These are phyloP conservation scores for Coniophora puteana DNA, from an alignment of 1,284 basidiomycete genomes.

Conservation along the genomic window DNA sequence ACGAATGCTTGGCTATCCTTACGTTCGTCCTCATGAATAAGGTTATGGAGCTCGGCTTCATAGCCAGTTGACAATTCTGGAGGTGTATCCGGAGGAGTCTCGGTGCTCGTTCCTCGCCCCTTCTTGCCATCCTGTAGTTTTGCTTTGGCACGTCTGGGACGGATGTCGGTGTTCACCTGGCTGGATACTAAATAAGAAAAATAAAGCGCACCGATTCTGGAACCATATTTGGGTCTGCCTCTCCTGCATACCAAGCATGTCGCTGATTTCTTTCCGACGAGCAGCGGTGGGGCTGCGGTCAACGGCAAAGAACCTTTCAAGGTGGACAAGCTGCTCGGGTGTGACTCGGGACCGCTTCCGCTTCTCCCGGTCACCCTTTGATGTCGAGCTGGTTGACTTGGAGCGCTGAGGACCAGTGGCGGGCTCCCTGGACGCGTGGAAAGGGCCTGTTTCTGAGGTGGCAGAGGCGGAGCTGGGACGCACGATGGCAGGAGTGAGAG, in stretches of 20 bases:
- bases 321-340: conserved; percentile 67
- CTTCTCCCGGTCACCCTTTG: conserved; percentile 48
- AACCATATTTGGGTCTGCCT: conserved; percentile 87
- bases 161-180: conserved; percentile 5
- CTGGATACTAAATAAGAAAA: not conserved
- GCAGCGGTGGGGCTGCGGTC: conserved; percentile 71
- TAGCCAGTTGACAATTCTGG: conserved; percentile 50
- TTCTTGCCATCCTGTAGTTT: conserved; percentile 65
- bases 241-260: conserved; percentile 76
- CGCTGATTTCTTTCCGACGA: conserved; percentile 68
- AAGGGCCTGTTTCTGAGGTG: conserved; percentile 14
- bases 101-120: conserved; percentile 30
- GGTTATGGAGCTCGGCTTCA: conserved; percentile 54
- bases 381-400: conserved; percentile 13
- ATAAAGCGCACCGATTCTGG: conserved; percentile 63
- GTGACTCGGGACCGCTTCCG: conserved; percentile 75
- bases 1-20: conserved; percentile 26
- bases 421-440: conserved; percentile 11
- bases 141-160: conserved; percentile 69
- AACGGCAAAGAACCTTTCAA: conserved; percentile 64
- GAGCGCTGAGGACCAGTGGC: conserved; percentile 23
- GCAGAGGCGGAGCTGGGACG: conserved; percentile 9
- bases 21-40: conserved; percentile 75
- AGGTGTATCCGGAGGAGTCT: conserved; percentile 45
- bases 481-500: conserved; percentile 2